Conservation (phyloP, 352 stramenopile genomes). For the Pelagophyceae sp. region DNA sequence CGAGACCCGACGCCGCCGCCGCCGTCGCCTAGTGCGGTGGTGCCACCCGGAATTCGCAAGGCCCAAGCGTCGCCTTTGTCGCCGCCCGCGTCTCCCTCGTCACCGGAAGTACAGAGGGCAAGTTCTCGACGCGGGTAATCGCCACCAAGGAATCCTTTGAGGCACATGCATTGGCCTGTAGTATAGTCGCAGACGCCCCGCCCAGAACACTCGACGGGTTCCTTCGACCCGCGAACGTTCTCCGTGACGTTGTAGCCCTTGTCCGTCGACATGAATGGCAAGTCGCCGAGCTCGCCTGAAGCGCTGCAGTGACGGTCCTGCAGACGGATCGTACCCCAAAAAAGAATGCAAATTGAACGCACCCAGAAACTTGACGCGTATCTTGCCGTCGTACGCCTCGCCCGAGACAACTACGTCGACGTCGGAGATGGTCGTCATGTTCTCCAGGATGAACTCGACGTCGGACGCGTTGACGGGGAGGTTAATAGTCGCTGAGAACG, state of each 20-base stretch:
- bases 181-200: constrained; percentile 57
- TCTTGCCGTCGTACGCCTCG: constrained; percentile 6
- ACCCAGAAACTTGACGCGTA: constrained; percentile 16
- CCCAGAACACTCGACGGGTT: constrained; percentile 58
- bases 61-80: no score
- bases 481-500: constrained; percentile 31
- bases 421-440: not conserved
- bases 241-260: constrained; percentile 26
- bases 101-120: no score
- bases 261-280: constrained; percentile 17
- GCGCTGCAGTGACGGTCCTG: no score
- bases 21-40: no score
- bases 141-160: constrained; percentile 31
- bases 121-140: no score
- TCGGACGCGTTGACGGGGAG: not conserved
- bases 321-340: constrained; percentile 20
- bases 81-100: no score
- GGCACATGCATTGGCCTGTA: constrained; percentile 35
- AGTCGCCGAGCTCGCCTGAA: constrained; percentile 25
- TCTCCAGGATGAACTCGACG: not conserved
- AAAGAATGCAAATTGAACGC: constrained; percentile 19
- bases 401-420: not conserved
- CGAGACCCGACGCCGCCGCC: not conserved
- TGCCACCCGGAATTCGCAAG: no score
- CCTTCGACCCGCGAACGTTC: constrained; percentile 21